A percentile compares a stretch with the other conserved stretches of the same genome.
phyloP scores from a whole-genome alignment of 1,139 yeast genomes.

The Zygosaccharomyces pseudobailii region DNA sequence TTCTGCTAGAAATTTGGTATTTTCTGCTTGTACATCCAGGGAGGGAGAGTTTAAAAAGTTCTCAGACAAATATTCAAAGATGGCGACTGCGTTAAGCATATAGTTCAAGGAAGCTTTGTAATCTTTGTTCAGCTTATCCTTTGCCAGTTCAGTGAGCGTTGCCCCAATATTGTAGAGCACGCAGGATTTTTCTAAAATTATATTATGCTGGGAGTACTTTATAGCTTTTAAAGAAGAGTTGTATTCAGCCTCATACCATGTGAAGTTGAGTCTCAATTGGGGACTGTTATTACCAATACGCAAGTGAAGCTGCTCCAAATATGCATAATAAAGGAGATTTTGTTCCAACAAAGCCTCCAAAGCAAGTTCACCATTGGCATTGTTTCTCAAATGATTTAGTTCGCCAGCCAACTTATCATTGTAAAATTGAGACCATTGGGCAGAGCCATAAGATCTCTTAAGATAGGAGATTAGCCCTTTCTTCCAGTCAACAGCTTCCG shows the following conservation, averaged over 20 bases:
- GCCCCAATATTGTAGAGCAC: slow-evolving; percentile 72
- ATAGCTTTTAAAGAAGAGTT: slow-evolving; percentile 38
- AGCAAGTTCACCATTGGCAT: slow-evolving; percentile 46
- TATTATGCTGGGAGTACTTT: slow-evolving; percentile 54
- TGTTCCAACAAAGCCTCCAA: slow-evolving; percentile 45
- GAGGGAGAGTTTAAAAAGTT: slow-evolving; percentile 90
- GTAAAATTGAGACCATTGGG: slow-evolving; percentile 32
- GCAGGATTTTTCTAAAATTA: slow-evolving; percentile 89
- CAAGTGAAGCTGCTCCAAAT: slow-evolving; percentile 72
- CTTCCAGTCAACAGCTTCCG: slow-evolving; percentile 31
- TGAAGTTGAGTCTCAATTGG: slow-evolving; percentile 58
- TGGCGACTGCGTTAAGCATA: slow-evolving; percentile 77
- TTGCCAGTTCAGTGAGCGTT: slow-evolving; percentile 45
- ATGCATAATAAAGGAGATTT: slow-evolving; percentile 71
- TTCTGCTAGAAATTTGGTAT: slow-evolving; percentile 58
- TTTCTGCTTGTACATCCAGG: slow-evolving; percentile 65
- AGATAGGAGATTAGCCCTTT: slow-evolving; percentile 29
- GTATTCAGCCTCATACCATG: slow-evolving; percentile 71
- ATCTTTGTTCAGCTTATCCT: slow-evolving; percentile 40
- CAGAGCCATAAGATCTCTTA: slow-evolving; percentile 29
- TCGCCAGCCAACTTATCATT: slow-evolving; percentile 27
- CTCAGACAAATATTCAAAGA: slow-evolving; percentile 66
- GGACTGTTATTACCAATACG: slow-evolving; percentile 62
- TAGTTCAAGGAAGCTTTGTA: slow-evolving; percentile 55
- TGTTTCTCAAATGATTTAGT: slow-evolving; percentile 28